A percentile compares a stretch with the other conserved stretches of the same genome.
These are phyloP conservation scores for Boeremia lycopersici DNA, from an alignment of 2,329 filamentous ascomycete genomes.

Conservation along the genomic window DNA sequence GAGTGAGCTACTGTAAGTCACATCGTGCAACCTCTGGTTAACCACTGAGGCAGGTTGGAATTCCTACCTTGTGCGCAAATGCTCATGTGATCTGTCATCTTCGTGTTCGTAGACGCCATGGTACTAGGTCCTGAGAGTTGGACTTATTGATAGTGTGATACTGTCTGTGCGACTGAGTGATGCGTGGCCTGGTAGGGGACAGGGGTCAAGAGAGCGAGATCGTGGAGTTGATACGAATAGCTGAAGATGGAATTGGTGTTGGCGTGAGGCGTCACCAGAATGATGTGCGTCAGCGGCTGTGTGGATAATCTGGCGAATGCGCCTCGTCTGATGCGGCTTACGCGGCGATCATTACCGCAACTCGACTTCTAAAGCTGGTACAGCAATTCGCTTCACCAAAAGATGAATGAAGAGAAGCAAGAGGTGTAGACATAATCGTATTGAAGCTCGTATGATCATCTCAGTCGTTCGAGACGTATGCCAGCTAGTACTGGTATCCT, in stretches of 20 bases:
- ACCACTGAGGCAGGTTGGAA: not conserved
- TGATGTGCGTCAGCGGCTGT: slow-evolving; percentile 16
- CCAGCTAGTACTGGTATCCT: slow-evolving; percentile 5
- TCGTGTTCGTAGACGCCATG: slow-evolving; percentile 15
- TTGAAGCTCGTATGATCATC: not conserved
- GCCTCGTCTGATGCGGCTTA: slow-evolving; percentile 13
- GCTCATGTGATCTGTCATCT: slow-evolving; percentile 17
- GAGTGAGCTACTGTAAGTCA: not conserved
- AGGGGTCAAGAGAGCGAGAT: not conserved
- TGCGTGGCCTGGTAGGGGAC: not conserved
- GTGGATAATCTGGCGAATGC: slow-evolving; percentile 6
- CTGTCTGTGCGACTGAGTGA: not conserved
- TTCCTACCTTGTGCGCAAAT: slow-evolving; percentile 14
- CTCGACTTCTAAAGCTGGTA: not conserved
- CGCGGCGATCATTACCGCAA: slow-evolving; percentile 12
- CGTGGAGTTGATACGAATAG: not conserved
- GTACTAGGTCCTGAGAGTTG: not conserved
- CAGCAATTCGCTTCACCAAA: not conserved
- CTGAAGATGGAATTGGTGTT: not conserved
- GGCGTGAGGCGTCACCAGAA: not conserved
- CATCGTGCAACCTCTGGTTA: not conserved
- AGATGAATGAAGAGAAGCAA: not conserved
- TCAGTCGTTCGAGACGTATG: not conserved
- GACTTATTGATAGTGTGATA: not conserved
- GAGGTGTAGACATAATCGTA: not conserved